Conservation (phyloP, 2,329 filamentous ascomycete species). For the Apiospora pterosperma region DNA sequence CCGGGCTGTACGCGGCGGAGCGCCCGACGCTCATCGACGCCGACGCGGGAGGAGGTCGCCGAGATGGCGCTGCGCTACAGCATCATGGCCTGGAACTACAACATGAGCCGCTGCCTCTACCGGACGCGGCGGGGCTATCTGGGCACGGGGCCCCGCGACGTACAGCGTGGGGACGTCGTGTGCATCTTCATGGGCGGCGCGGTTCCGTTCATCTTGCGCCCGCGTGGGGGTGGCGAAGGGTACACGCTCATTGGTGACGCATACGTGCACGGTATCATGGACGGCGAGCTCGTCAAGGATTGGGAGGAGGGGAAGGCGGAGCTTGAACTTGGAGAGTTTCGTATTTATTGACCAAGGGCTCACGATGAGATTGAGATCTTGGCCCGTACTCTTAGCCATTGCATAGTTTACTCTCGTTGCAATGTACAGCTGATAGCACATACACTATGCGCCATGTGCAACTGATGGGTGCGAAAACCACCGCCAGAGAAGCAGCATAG, state of each 20-base stretch:
- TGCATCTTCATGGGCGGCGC: conserved; percentile 4
- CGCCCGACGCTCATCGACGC: neutral
- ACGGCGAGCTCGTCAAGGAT: conserved; percentile 3
- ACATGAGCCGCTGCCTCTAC: neutral
- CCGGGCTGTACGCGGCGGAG: neutral
- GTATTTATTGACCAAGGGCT: neutral
- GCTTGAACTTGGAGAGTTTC: neutral
- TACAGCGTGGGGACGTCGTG: neutral
- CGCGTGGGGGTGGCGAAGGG: neutral
- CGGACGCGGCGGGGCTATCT: conserved; percentile 3
- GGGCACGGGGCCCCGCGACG: neutral
- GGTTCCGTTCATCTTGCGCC: conserved; percentile 5
- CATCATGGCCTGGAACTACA: neutral
- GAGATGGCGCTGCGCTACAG: neutral
- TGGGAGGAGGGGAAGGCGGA: neutral
- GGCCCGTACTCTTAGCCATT: too few species aligned
- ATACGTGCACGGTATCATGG: conserved; percentile 6
- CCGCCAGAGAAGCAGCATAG: neutral
- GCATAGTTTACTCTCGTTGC: too few species aligned
- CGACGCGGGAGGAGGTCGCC: neutral
- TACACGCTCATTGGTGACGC: conserved; percentile 6
- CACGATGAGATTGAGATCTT: too few species aligned
- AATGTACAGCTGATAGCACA: neutral
- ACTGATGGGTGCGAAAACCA: neutral
- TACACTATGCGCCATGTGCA: neutral